Base-by-base conservation (phyloP, 176 grass and related monocot genomes). In the Oryza longistaminata region DNA sequence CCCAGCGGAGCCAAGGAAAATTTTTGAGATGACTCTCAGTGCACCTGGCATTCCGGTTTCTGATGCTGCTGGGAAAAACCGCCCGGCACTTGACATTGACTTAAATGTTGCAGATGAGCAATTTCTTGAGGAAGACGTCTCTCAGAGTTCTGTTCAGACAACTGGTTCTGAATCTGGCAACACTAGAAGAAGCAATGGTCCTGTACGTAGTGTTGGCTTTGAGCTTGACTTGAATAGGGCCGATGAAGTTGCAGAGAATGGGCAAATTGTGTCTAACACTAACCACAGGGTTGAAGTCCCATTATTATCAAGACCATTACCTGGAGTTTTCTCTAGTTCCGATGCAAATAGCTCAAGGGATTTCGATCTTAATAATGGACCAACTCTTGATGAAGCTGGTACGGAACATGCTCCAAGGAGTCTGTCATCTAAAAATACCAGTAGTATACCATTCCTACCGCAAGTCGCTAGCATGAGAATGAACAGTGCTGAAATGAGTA, bases 321-420 rank as follows among this genome's bases (percentile, higher is more conserved):
- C 46, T 87, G 74, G 84, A 33, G 39, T 68, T 83, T 87, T 94
- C 46, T 83, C 89, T 66, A 90, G 64, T 81, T 35, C 77, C 73
- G 87, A 77, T 68, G 65, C 27, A 49, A 87, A 92, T 66, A 61
- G 82, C 62, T 93, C 69, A 2, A 90, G 85, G 61, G 85, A 88
- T 74, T 93, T 95, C 22, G 90, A 95, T 95, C 80, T 95, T 26
- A 95, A 95, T 78, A 90, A 90, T 86, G 93, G 93, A 43, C 93
- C 93, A 19, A 52, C 67, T 67, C 79, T 90, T 55, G 88, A 95
- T 71, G 93, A 95, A 85, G 67, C 78, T 80, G 40, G 81, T 64
- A 68, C 61, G 12, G 93, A 92, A 81, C 76, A 86, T 86, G 40
- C 86, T 71, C 83, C 86, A 65, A 90, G 77, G 75, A 92, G 34